Conservation (phyloP, 352 stramenopile genomes). For the Pythium plurisporium region DNA sequence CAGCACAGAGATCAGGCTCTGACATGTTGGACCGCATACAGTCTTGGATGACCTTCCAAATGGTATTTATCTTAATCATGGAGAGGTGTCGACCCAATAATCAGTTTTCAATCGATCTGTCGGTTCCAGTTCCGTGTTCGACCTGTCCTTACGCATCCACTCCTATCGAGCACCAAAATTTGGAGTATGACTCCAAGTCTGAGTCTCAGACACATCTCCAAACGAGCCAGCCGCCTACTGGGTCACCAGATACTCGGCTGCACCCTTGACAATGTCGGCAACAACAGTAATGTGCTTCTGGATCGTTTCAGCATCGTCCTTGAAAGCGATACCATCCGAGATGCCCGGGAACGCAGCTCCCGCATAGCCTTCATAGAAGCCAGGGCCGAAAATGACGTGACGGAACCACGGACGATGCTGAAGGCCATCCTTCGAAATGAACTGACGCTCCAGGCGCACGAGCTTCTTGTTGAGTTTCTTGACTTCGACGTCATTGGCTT, state of each 20-base stretch:
- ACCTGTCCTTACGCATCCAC: too few species aligned
- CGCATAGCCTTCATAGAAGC: not conserved
- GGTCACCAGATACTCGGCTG: slow-evolving; percentile 27
- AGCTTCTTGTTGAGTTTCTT: slow-evolving; percentile 41
- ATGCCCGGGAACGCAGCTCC: slow-evolving; percentile 45
- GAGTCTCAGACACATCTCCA: too few species aligned
- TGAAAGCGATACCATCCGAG: slow-evolving; percentile 37
- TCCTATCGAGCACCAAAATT: too few species aligned
- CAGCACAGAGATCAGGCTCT: too few species aligned
- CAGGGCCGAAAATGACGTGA: not conserved
- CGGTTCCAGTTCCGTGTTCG: too few species aligned
- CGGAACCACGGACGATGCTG: slow-evolving; percentile 27
- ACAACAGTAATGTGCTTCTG: slow-evolving; percentile 40
- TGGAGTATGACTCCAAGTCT: too few species aligned
- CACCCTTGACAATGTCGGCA: slow-evolving; percentile 27
- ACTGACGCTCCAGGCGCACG: slow-evolving; percentile 37
- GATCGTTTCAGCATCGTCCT: slow-evolving; percentile 28
- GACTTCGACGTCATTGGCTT: not conserved
- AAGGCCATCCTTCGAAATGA: slow-evolving; percentile 32
- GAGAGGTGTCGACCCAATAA: too few species aligned
- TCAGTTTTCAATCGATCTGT: too few species aligned
- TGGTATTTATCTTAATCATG: too few species aligned
- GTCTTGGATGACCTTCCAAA: too few species aligned
- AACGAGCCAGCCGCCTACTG: not conserved
- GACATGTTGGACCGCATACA: too few species aligned